Evolutionary conservation across 2,329 filamentous ascomycete genomes (phyloP), one percentile per base, ranked within the genome.

Genomic region (Apiospora sp.): DNA sequence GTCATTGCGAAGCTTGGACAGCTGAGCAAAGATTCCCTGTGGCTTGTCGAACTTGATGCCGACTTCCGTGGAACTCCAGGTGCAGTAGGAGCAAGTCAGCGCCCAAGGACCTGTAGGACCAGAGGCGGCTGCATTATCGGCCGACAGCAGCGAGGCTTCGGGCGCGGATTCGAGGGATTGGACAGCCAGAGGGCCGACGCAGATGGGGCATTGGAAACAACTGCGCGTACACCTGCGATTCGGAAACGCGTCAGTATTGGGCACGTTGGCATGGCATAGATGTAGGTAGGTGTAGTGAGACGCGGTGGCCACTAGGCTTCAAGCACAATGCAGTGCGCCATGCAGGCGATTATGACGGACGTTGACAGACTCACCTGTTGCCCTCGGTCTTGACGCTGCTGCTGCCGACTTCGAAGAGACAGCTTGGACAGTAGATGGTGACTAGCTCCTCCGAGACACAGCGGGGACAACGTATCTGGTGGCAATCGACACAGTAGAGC

Each of bases 401-500:
- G 81, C 93, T 97, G 6, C 96, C 95, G 44, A 98, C 96, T 83
- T 99, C 96, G 79, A 99, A 98, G 72, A 99, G 85, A 81, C 96
- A 99, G 81, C 91, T 96, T 6, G 96, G 96, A 79, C 96, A 99
- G 83, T 94, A 99, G 87, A 95, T 98, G 71, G 94, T 96, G 68
- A 97, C 92, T 71, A 98, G 95, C 84, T 99, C 96, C 81, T 99
- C 96, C 68, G 92, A 90, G 71, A 97, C 93, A 80, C 96, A 99
- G 84, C 95, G 89, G 7, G 94, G 94, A 81, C 96, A 99, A 77
- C 96, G 93, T 74, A 98, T 97, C 83, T 98, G 93, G 81, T 97
- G 94, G 82, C 96, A 99, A 81, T 98, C 96, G 81, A 98, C 96
- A 86, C 96, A 99, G 85, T 97, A 99, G 54, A 98, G 89, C 37